Percentiles rank a stretch among this genome's conserved stretches.
These are phyloP conservation scores for Macaranga tanarius DNA, from an alignment of 441 rosid species.

Conservation along the genomic window DNA sequence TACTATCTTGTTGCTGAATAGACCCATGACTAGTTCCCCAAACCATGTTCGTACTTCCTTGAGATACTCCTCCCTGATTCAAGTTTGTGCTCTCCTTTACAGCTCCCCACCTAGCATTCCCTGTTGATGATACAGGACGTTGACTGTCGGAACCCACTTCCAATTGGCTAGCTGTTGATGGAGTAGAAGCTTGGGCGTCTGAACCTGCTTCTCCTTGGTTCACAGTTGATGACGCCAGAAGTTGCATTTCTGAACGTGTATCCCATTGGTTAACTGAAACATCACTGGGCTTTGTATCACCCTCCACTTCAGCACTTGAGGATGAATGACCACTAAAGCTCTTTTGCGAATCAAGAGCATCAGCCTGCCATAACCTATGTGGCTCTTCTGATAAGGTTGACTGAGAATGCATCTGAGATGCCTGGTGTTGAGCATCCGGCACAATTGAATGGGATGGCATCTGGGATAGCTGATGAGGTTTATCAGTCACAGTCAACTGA, in stretches of 20 bases:
- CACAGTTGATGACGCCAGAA: constrained; percentile 35
- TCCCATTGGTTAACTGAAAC: constrained; percentile 51
- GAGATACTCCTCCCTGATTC: constrained; percentile 32
- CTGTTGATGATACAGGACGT: constrained; percentile 27
- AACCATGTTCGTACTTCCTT: constrained; percentile 27
- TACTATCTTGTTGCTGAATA: constrained; percentile 27
- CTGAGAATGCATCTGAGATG: constrained; percentile 23
- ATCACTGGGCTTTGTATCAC: constrained; percentile 39
- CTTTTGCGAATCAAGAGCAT: constrained; percentile 36
- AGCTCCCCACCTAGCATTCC: constrained; percentile 29
- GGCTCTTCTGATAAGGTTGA: constrained; percentile 41
- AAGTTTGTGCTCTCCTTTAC: constrained; percentile 37
- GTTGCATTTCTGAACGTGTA: constrained; percentile 47
- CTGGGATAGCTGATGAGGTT: constrained; percentile 19
- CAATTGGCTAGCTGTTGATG: constrained; percentile 36
- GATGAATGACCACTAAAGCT: constrained; percentile 51
- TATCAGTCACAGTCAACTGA: constrained; percentile 17
- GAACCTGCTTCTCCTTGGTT: constrained; percentile 32
- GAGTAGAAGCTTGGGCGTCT: constrained; percentile 29
- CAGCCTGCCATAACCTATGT: constrained; percentile 31
- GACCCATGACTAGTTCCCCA: constrained; percentile 36
- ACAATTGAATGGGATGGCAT: constrained; percentile 16
- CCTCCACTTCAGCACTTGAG: constrained; percentile 43
- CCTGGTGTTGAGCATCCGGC: constrained; percentile 6
- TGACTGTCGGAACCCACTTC: constrained; percentile 33